A percentile compares a stretch with the other conserved stretches of the same genome.
These are phyloP conservation scores for Eimeria zaria DNA, from an alignment of 169 alveolate genomes.

Conservation along the genomic window DNA sequence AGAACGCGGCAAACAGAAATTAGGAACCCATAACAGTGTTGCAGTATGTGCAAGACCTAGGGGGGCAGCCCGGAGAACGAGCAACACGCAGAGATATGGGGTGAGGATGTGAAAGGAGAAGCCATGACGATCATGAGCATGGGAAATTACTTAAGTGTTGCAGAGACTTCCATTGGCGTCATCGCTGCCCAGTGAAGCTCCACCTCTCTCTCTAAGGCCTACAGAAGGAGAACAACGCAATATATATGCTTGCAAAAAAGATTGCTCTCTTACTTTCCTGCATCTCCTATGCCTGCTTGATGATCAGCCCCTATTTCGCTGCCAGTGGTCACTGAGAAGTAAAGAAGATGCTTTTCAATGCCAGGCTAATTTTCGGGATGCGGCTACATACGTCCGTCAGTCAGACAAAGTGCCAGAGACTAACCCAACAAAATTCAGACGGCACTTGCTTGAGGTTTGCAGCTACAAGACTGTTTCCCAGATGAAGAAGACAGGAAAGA, in stretches of 20 bases:
- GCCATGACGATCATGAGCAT: background rate
- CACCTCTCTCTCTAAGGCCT: slow-evolving; percentile 62
- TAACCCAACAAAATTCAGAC: slow-evolving; percentile 21
- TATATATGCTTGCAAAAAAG: background rate
- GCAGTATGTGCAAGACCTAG: background rate
- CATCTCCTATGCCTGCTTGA: background rate
- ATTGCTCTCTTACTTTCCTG: background rate
- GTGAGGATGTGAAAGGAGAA: background rate
- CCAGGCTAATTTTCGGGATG: background rate
- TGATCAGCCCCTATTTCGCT: background rate
- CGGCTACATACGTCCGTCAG: background rate
- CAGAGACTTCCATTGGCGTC: slow-evolving; percentile 49
- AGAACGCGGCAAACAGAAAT: background rate
- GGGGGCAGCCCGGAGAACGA: background rate
- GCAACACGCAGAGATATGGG: background rate
- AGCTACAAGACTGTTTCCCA: slow-evolving; percentile 40
- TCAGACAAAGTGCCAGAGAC: background rate
- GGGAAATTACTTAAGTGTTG: slow-evolving; percentile 17
- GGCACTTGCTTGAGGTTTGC: slow-evolving; percentile 43
- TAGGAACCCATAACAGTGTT: background rate
- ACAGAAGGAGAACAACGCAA: background rate
- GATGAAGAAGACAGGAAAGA: slow-evolving; percentile 35
- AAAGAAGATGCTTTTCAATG: background rate
- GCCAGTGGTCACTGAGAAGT: background rate
- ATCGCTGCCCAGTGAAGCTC: slow-evolving; percentile 72